phyloP scores from a whole-genome alignment of 2,329 filamentous ascomycete genomes.

The Ilyonectria sp. region DNA sequence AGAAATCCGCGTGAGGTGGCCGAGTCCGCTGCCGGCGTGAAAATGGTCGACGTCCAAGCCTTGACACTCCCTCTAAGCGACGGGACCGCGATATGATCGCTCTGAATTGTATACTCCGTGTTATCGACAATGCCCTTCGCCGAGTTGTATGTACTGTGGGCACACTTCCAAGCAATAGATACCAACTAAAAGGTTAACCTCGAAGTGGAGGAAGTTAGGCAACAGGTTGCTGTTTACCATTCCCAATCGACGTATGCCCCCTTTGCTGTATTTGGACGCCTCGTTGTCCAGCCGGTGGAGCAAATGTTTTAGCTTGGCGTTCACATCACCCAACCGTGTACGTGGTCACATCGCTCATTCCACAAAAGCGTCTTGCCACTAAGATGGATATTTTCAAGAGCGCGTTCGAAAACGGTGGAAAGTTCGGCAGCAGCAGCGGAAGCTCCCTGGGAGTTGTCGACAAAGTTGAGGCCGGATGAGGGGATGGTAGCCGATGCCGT shows the following conservation, averaged over 20 bases:
- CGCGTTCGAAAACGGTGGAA: conserved; percentile 15
- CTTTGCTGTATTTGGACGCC: conserved; percentile 38
- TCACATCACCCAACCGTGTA: conserved; percentile 28
- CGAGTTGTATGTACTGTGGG: conserved; percentile 31
- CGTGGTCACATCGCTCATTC: background rate
- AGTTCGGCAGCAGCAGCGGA: conserved; percentile 20
- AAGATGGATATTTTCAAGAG: conserved; percentile 17
- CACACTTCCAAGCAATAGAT: conserved; percentile 40
- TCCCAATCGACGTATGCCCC: conserved; percentile 34
- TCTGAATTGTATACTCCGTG: conserved; percentile 28
- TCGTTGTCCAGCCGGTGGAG: conserved; percentile 42
- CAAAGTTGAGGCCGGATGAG: conserved; percentile 24
- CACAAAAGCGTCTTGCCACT: conserved; percentile 12
- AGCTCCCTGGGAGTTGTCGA: conserved; percentile 19
- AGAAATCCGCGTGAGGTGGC: conserved; percentile 9
- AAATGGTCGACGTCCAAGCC: conserved; percentile 35
- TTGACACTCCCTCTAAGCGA: conserved; percentile 37
- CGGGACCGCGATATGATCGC: conserved; percentile 22
- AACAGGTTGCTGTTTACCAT: conserved; percentile 30
- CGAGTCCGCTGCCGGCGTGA: conserved; percentile 9
- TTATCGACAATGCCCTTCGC: conserved; percentile 26
- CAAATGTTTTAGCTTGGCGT: conserved; percentile 32
- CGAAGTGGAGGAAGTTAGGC: background rate
- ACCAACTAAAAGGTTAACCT: conserved; percentile 31
- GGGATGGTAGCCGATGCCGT: conserved; percentile 13